Conservation (phyloP, 768 basidiomycete species). For the Mycena sanguinolenta region DNA sequence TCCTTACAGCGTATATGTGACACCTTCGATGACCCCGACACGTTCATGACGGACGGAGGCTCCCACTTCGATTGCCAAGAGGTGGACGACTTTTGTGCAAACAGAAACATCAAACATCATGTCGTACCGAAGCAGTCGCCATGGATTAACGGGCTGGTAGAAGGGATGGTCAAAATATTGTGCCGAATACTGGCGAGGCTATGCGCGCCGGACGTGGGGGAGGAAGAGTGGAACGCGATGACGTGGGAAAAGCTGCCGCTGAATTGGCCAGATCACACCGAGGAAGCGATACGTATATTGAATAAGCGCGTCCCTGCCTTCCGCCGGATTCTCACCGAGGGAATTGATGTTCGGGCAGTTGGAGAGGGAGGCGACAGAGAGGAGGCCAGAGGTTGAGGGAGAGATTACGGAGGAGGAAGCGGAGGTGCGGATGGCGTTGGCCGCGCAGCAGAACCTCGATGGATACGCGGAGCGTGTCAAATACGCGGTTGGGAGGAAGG, state of each 20-base stretch:
- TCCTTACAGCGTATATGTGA: neutral
- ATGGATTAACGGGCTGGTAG: neutral
- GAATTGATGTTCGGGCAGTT: too few species aligned
- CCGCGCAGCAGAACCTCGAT: too few species aligned
- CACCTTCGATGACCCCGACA: neutral
- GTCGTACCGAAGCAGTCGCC: neutral
- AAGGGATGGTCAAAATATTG: neutral
- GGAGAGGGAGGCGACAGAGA: too few species aligned
- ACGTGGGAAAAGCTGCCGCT: neutral
- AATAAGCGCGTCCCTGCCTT: too few species aligned
- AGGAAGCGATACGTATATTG: neutral
- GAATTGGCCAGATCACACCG: neutral
- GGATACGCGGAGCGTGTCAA: too few species aligned
- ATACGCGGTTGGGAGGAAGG: too few species aligned
- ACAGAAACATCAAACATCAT: neutral
- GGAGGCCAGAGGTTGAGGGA: too few species aligned
- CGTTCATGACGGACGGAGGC: neutral
- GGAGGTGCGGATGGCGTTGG: too few species aligned
- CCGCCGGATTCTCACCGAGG: too few species aligned
- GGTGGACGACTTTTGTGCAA: neutral
- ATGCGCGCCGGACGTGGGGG: neutral
- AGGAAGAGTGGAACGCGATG: neutral
- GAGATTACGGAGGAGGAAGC: too few species aligned
- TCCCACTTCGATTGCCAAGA: neutral
- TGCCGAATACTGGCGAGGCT: neutral